Percentiles rank a stretch among this genome's conserved stretches.
Evolutionary conservation across 805 yeast species (phyloP).

Genomic region (Kuraishia capsulata): DNA sequence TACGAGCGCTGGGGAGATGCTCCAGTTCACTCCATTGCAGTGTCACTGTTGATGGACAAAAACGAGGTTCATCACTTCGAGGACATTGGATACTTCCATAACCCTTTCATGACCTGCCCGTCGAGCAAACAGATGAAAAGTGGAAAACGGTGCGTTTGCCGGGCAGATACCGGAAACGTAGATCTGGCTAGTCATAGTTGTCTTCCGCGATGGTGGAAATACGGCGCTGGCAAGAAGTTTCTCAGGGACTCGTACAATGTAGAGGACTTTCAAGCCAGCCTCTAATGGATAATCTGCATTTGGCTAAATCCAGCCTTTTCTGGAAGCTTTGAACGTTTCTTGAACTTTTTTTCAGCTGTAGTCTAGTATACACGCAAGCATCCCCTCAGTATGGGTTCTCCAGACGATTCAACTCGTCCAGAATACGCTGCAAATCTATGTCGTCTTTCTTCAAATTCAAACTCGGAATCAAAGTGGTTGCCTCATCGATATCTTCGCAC

Average conservation of each 20-base stretch:
- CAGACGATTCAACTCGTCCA: conserved; percentile 75
- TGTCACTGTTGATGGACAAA: conserved; percentile 46
- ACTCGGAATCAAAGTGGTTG: conserved; percentile 88
- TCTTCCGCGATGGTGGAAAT: conserved; percentile 68
- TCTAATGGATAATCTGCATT: background rate
- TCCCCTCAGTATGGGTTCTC: conserved; percentile 31
- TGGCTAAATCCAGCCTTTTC: background rate
- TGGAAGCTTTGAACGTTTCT: too few species aligned
- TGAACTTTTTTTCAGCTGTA: too few species aligned
- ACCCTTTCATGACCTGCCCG: conserved; percentile 62
- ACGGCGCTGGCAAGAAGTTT: conserved; percentile 51
- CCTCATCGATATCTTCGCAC: conserved; percentile 96
- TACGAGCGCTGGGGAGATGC: conserved; percentile 96
- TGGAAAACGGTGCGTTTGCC: conserved; percentile 54
- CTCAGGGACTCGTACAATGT: conserved; percentile 31
- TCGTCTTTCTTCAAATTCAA: conserved; percentile 73
- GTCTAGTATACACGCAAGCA: background rate
- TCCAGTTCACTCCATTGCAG: conserved; percentile 76
- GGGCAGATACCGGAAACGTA: conserved; percentile 26
- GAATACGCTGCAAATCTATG: conserved; percentile 75
- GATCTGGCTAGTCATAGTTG: conserved; percentile 48
- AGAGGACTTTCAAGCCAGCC: conserved; percentile 12
- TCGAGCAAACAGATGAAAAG: conserved; percentile 35
- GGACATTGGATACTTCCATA: conserved; percentile 74
- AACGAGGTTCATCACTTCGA: conserved; percentile 67